These are phyloP conservation scores for Elaeis oleifera DNA, from an alignment of 202 grass and related monocot genomes.

Conservation along the genomic window DNA sequence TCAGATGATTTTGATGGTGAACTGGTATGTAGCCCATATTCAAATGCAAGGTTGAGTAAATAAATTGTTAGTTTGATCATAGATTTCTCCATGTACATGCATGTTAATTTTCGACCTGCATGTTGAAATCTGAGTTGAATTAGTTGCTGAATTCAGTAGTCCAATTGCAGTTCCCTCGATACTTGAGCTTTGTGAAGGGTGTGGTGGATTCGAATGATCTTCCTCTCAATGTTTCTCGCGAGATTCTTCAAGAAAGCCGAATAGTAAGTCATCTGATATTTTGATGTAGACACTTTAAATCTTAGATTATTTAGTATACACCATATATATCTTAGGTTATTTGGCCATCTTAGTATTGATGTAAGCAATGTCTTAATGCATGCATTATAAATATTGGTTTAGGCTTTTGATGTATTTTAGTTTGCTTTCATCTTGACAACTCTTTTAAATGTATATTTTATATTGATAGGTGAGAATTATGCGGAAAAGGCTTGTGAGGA, in stretches of 20 bases:
- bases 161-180: slow-evolving; percentile 72
- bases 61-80: too few species aligned
- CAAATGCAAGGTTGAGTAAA: too few species aligned
- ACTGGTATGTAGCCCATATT: slow-evolving; percentile 35
- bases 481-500: slow-evolving; percentile 86
- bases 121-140: too few species aligned
- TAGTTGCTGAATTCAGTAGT: slow-evolving; percentile 12
- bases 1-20: slow-evolving; percentile 93
- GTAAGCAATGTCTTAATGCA: too few species aligned
- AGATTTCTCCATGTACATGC: too few species aligned
- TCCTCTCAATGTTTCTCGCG: slow-evolving; percentile 92
- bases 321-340: too few species aligned
- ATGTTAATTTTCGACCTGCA: too few species aligned
- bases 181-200: slow-evolving; percentile 98
- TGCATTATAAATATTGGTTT: too few species aligned
- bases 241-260: slow-evolving; percentile 98
- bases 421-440: too few species aligned
- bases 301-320: too few species aligned
- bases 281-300: too few species aligned
- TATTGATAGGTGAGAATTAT: slow-evolving; percentile 80
- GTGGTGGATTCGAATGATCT: slow-evolving; percentile 96
- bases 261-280: slow-evolving; percentile 53
- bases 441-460: not conserved
- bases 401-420: too few species aligned
- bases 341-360: not conserved